Evolutionary conservation across 345 rosid species (phyloP).

Genomic region (Erysimum cheiranthoides): DNA sequence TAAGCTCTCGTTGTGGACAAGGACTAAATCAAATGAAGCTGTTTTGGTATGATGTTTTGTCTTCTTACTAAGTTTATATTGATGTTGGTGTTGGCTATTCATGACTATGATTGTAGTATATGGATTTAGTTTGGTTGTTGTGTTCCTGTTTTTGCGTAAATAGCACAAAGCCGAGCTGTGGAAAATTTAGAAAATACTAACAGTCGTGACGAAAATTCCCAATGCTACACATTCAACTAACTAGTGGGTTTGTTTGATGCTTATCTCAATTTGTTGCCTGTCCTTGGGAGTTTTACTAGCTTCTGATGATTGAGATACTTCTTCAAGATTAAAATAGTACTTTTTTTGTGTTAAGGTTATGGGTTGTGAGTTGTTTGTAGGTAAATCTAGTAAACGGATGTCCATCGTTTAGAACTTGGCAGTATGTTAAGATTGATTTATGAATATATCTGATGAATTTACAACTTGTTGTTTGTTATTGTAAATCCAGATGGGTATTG

Average conservation of each 20-base stretch:
- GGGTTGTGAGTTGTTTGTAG: neutral
- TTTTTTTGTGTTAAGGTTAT: neutral
- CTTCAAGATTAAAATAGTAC: no score
- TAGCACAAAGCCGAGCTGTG: neutral
- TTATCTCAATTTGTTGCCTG: neutral
- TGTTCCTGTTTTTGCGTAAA: neutral
- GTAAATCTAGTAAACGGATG: constrained; percentile 14
- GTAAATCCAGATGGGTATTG: constrained; percentile 72
- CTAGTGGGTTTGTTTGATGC: neutral
- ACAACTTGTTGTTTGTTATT: constrained; percentile 24
- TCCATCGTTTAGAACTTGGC: neutral
- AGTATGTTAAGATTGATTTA: neutral
- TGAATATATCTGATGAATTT: constrained; percentile 10
- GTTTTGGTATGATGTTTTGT: constrained; percentile 59
- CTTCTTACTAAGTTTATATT: constrained; percentile 13
- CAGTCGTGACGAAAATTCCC: neutral
- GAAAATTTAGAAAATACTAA: neutral
- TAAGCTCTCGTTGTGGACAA: constrained; percentile 91
- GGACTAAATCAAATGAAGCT: constrained; percentile 90
- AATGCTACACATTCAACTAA: neutral
- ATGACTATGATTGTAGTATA: neutral
- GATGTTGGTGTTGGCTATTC: neutral
- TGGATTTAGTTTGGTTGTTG: neutral
- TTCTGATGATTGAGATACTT: constrained; percentile 23
- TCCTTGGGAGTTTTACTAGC: constrained; percentile 2